Conservation (phyloP, 441 rosid genomes). For the Melianthus villosus region DNA sequence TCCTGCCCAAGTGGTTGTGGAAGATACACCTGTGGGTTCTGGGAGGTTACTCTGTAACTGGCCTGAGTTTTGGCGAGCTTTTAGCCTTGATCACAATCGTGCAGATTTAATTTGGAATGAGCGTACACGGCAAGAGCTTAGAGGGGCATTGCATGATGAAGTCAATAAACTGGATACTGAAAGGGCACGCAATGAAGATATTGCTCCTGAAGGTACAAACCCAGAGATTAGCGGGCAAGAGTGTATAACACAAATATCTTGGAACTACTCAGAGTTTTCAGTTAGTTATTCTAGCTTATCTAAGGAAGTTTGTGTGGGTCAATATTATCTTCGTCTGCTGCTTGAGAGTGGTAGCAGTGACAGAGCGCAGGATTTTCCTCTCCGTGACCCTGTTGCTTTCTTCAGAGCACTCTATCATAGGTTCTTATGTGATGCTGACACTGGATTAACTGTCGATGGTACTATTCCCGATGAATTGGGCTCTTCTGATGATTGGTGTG, state of each 20-base stretch:
- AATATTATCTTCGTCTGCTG: conserved; percentile 88
- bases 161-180: conserved; percentile 94
- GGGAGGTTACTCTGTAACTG: conserved; percentile 87
- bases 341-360: conserved; percentile 89
- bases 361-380: conserved; percentile 93
- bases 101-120: conserved; percentile 99
- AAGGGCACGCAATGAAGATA: conserved; percentile 94
- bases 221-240: conserved; percentile 54
- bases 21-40: conserved; percentile 89
- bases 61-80: conserved; percentile 98
- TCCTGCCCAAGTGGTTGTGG: conserved; percentile 98
- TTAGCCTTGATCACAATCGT: conserved; percentile 97
- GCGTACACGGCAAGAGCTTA: conserved; percentile 93
- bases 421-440: conserved; percentile 96
- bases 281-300: conserved; percentile 89
- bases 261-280: conserved; percentile 94
- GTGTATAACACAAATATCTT: conserved; percentile 72
- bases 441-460: conserved; percentile 89
- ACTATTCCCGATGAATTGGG: conserved; percentile 94
- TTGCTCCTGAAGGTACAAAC: conserved; percentile 59
- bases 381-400: conserved; percentile 94
- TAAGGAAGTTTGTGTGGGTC: conserved; percentile 99
- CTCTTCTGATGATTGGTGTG: conserved; percentile 98
- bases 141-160: conserved; percentile 95
- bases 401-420: conserved; percentile 97